Percentiles rank a stretch among this genome's conserved stretches.
phyloP scores from a whole-genome alignment of 2,329 filamentous ascomycete species.

The Stemphylium vesicarium region DNA sequence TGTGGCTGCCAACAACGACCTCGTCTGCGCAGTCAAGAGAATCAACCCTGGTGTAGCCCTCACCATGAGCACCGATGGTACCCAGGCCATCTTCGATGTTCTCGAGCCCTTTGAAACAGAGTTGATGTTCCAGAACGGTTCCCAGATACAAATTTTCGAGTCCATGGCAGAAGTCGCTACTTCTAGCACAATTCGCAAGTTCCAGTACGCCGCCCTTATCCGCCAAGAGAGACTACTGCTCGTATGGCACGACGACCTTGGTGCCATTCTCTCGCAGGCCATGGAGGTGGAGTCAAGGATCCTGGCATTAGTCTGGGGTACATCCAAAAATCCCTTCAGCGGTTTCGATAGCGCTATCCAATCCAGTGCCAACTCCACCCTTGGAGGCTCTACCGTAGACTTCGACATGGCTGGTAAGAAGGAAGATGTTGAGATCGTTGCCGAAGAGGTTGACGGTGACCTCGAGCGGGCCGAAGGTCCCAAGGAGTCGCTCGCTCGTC shows the following conservation, averaged over 20 bases:
- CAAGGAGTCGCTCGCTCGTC: conserved; percentile 53
- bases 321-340: conserved; percentile 54
- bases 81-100: conserved; percentile 53
- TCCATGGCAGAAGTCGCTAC: conserved; percentile 52
- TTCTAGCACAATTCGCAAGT: conserved; percentile 68
- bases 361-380: conserved; percentile 27
- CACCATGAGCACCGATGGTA: conserved; percentile 58
- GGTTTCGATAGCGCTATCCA: conserved; percentile 46
- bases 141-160: conserved; percentile 56
- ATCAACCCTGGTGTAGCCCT: conserved; percentile 57
- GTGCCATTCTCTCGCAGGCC: conserved; percentile 71
- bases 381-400: conserved; percentile 36
- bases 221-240: conserved; percentile 73
- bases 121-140: conserved; percentile 49
- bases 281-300: conserved; percentile 76
- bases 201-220: conserved; percentile 81
- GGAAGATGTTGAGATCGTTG: conserved; percentile 17
- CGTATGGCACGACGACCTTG: conserved; percentile 80
- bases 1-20: conserved; percentile 44
- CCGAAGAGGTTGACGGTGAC: conserved; percentile 28
- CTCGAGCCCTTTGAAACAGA: conserved; percentile 53
- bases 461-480: conserved; percentile 39
- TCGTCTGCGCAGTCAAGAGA: conserved; percentile 53
- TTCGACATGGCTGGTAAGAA: conserved; percentile 11
- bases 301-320: conserved; percentile 70